Evolutionary conservation across 2,329 filamentous ascomycete genomes (phyloP).

Genomic region (Exophiala spinifera): DNA sequence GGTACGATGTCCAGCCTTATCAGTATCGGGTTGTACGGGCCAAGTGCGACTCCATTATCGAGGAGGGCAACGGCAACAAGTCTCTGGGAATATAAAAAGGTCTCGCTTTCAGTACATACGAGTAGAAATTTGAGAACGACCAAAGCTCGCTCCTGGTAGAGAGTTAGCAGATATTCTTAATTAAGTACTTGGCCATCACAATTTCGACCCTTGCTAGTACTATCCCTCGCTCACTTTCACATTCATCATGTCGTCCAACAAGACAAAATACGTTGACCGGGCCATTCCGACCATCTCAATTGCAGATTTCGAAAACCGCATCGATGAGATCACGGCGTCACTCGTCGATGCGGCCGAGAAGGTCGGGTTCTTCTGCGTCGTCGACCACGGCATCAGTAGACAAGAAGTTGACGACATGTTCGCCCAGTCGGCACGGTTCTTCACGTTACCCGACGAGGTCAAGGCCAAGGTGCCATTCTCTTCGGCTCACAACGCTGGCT

Average conservation of each 20-base stretch:
- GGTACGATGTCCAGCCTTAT: constrained; percentile 15
- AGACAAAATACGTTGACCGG: constrained; percentile 34
- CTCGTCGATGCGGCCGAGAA: constrained; percentile 56
- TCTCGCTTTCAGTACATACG: not conserved
- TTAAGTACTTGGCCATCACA: too few relatives aligned
- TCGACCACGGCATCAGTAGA: constrained; percentile 53
- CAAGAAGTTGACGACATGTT: constrained; percentile 54
- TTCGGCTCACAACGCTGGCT: constrained; percentile 54
- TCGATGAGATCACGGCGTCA: constrained; percentile 53
- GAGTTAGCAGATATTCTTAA: too few relatives aligned
- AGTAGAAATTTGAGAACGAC: not conserved
- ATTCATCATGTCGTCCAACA: constrained; percentile 8
- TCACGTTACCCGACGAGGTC: constrained; percentile 49
- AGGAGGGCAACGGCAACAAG: too few relatives aligned
- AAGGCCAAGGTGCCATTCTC: constrained; percentile 57
- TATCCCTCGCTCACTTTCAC: too few relatives aligned
- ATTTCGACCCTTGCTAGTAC: not conserved
- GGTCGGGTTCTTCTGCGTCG: constrained; percentile 59
- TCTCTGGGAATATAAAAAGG: not conserved
- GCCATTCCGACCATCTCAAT: constrained; percentile 54
- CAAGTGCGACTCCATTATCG: not conserved
- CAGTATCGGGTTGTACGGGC: constrained; percentile 8
- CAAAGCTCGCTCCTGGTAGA: not conserved
- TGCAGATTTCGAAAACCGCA: constrained; percentile 50
- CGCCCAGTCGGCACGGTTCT: constrained; percentile 51